A percentile compares a stretch with the other conserved stretches of the same genome.
Evolutionary conservation across 805 yeast species (phyloP).

Genomic region (Saccharomycopsis sp.): DNA sequence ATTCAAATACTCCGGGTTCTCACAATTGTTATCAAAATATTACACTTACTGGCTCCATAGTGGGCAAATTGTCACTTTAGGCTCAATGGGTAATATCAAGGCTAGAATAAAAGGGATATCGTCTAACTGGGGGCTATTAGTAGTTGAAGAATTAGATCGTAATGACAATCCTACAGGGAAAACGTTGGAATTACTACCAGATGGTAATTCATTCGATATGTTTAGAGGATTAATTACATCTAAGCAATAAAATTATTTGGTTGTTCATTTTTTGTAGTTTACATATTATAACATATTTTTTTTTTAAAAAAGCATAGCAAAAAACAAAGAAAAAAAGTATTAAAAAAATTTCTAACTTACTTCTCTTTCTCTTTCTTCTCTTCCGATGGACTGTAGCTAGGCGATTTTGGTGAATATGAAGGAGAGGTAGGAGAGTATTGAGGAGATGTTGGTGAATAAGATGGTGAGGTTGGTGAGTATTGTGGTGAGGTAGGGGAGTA

Average conservation of each 20-base stretch:
- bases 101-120: slow-evolving; percentile 79
- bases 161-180: slow-evolving; percentile 44
- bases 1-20: slow-evolving; percentile 61
- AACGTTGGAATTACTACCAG: slow-evolving; percentile 77
- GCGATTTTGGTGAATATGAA: slow-evolving; percentile 32
- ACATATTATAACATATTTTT: neutral
- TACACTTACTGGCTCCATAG: slow-evolving; percentile 84
- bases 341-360: neutral
- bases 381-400: slow-evolving; percentile 46
- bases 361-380: neutral
- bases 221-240: slow-evolving; percentile 67
- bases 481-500: slow-evolving; percentile 61
- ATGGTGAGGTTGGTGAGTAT: slow-evolving; percentile 57
- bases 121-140: slow-evolving; percentile 72
- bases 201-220: slow-evolving; percentile 95
- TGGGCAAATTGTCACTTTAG: slow-evolving; percentile 64
- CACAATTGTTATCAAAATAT: slow-evolving; percentile 59
- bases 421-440: slow-evolving; percentile 40
- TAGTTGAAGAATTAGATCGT: slow-evolving; percentile 59
- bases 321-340: no score
- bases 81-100: slow-evolving; percentile 38
- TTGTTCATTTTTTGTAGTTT: slow-evolving; percentile 24
- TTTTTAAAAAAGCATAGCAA: no score
- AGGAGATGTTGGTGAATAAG: slow-evolving; percentile 43
- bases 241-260: slow-evolving; percentile 6